Evolutionary conservation across 805 yeast genomes (phyloP), one percentile per base, ranked within the genome.

Genomic region (Danielozyma ontarioensis): DNA sequence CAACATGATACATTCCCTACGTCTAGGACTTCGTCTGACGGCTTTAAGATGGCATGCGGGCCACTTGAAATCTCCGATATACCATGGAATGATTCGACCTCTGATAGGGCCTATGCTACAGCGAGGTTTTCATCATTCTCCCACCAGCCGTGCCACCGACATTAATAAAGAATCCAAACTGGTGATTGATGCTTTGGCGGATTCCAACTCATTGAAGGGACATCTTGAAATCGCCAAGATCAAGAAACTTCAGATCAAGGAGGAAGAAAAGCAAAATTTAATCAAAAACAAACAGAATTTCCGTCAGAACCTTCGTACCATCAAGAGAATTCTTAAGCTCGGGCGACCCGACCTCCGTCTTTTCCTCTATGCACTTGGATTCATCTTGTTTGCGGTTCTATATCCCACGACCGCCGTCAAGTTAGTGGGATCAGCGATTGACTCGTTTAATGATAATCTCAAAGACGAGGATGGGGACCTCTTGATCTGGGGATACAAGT

Each of bases 331-430:
- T 28, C 43, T 66, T 19, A 48, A 40, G 29, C 48, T 66, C 8
- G 72, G 72, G 5, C 51, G 52, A 28, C 68, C 70, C 3, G 72
- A 66, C 37, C 36, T 56, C 34, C 55, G 45, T 34, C 47, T 64
- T 8, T 66, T 66, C 33, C 32, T 66, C 3, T 51, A 55, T 19
- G 71, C 72, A 2, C 40, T 66, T 19, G 67, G 56, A 8, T 65
- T 66, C 38, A 66, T 66, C 17, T 48, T 64, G 17, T 60, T 62
- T 49, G 71, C 72, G 3, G 71, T 66, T 22, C 42, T 66, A 26
- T 66, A 65, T 37, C 72, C 72, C 2, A 66, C 70, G 2, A 57
- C 67, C 1, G 54, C 67, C 11, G 71, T 66, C 17, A 59, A 64
- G 37, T 51, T 66, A 35, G 70, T 66, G 13, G 72, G 72, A 4